phyloP scores from a whole-genome alignment of 2,329 filamentous ascomycete genomes.

The Diplodia mutila region DNA sequence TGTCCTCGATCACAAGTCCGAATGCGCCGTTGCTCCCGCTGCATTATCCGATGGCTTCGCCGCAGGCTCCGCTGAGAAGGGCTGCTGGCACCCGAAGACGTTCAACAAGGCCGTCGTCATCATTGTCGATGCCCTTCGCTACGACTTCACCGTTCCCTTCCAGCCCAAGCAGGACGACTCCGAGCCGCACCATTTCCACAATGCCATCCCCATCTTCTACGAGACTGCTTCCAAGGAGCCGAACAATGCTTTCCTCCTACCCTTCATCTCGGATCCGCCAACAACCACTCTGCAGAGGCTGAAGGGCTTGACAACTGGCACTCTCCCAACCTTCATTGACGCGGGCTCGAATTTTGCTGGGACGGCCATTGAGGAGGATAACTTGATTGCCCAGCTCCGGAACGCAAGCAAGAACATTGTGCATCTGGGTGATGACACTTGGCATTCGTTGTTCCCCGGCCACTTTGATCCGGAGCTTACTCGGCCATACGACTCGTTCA shows the following conservation, averaged over 20 bases:
- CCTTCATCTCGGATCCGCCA: conserved; percentile 96
- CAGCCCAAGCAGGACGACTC: conserved; percentile 54
- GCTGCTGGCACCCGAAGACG: conserved; percentile 95
- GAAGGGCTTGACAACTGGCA: conserved; percentile 94
- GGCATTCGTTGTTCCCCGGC: conserved; percentile 90
- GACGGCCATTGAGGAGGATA: conserved; percentile 93
- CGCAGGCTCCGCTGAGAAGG: conserved; percentile 55
- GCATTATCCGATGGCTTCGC: conserved; percentile 43
- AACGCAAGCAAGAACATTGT: conserved; percentile 76
- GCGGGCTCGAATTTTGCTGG: conserved; percentile 94
- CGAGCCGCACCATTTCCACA: conserved; percentile 71
- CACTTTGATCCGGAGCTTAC: conserved; percentile 89
- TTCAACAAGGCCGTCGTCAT: conserved; percentile 92
- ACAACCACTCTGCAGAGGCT: conserved; percentile 90
- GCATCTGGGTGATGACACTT: conserved; percentile 97
- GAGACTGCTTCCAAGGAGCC: conserved; percentile 76
- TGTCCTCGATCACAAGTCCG: conserved; percentile 75
- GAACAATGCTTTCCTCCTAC: conserved; percentile 82
- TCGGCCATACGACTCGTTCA: conserved; percentile 91
- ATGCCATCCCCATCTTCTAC: conserved; percentile 84
- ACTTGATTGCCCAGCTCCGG: conserved; percentile 67
- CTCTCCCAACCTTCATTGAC: conserved; percentile 91
- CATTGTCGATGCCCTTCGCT: conserved; percentile 89
- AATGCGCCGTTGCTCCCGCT: conserved; percentile 75
- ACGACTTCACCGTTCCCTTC: conserved; percentile 92